These are phyloP conservation scores for Fusarium sp. DNA, from an alignment of 2,329 filamentous ascomycete species.

Conservation along the genomic window DNA sequence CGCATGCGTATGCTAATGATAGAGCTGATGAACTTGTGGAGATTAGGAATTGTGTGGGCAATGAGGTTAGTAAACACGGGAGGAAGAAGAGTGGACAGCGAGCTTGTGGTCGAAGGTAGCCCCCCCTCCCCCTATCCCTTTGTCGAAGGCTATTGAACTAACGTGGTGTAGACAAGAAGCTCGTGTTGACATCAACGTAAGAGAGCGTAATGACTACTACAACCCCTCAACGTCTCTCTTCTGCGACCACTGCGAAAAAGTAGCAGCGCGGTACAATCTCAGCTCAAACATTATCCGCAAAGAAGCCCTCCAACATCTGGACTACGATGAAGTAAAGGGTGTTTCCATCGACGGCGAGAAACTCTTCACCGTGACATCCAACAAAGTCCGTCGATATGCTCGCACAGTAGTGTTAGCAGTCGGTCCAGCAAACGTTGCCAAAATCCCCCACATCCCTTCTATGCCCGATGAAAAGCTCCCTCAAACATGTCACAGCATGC, in stretches of 20 bases:
- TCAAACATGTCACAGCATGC: conserved; percentile 71
- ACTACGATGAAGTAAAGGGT: conserved; percentile 61
- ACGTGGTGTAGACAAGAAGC: conserved; percentile 49
- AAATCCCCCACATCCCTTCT: conserved; percentile 53
- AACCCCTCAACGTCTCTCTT: conserved; percentile 71
- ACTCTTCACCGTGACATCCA: conserved; percentile 72
- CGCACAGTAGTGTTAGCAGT: conserved; percentile 75
- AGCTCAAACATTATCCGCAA: conserved; percentile 64
- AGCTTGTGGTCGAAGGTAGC: conserved; percentile 56
- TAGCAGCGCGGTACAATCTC: conserved; percentile 64
- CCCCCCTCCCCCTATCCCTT: neutral
- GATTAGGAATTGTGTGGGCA: conserved; percentile 79
- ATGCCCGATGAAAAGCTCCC: conserved; percentile 43
- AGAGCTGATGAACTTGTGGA: conserved; percentile 73
- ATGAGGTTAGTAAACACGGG: conserved; percentile 81
- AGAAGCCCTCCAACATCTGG: conserved; percentile 68
- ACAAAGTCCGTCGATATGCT: conserved; percentile 64
- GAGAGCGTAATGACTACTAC: conserved; percentile 76
- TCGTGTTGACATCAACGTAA: conserved; percentile 67
- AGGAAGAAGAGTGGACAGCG: conserved; percentile 66
- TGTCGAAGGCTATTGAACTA: neutral
- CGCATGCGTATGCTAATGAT: conserved; percentile 70
- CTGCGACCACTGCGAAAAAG: conserved; percentile 67
- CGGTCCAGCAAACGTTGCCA: conserved; percentile 72
- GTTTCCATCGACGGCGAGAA: conserved; percentile 59